Percentiles rank a stretch among this genome's conserved stretches.
Evolutionary conservation across 2,329 filamentous ascomycete genomes (phyloP).

Genomic region (Claviceps maximensis): DNA sequence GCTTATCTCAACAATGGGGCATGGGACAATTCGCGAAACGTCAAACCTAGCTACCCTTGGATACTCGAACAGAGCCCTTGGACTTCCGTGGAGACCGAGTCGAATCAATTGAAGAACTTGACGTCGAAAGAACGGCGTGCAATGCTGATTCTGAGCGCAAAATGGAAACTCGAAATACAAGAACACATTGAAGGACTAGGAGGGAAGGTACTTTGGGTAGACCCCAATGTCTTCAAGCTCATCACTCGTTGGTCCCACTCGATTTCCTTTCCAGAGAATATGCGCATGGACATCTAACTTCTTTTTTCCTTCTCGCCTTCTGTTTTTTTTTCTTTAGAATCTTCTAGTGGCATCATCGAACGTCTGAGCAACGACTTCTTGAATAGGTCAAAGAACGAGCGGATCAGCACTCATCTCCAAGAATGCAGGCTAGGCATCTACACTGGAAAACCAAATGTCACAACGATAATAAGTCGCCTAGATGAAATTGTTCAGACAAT

Average conservation of each 20-base stretch:
- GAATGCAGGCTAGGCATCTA: constrained; percentile 17
- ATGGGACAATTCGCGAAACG: background rate
- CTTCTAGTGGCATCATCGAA: constrained; percentile 13
- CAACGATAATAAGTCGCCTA: constrained; percentile 23
- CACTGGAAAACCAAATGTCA: constrained; percentile 16
- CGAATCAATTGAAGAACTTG: constrained; percentile 7
- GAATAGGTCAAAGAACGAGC: constrained; percentile 18
- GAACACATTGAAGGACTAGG: constrained; percentile 32
- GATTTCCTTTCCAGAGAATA: background rate
- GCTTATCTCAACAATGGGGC: constrained; percentile 23
- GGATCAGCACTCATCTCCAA: constrained; percentile 11
- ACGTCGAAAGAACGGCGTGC: constrained; percentile 28
- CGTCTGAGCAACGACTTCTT: constrained; percentile 19
- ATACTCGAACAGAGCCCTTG: constrained; percentile 27
- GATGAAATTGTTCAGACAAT: constrained; percentile 17
- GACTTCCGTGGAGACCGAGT: constrained; percentile 20
- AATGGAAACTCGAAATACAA: constrained; percentile 36
- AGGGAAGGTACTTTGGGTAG: constrained; percentile 24
- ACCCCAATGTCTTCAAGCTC: constrained; percentile 28
- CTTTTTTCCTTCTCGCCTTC: background rate
- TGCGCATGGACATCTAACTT: background rate
- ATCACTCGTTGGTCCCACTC: constrained; percentile 27
- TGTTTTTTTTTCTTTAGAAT: constrained; percentile 4
- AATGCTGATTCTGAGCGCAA: constrained; percentile 30
- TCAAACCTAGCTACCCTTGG: constrained; percentile 24